These are phyloP conservation scores for Samsoniella hepiali DNA, from an alignment of 2,329 filamentous ascomycete genomes.

Conservation along the genomic window DNA sequence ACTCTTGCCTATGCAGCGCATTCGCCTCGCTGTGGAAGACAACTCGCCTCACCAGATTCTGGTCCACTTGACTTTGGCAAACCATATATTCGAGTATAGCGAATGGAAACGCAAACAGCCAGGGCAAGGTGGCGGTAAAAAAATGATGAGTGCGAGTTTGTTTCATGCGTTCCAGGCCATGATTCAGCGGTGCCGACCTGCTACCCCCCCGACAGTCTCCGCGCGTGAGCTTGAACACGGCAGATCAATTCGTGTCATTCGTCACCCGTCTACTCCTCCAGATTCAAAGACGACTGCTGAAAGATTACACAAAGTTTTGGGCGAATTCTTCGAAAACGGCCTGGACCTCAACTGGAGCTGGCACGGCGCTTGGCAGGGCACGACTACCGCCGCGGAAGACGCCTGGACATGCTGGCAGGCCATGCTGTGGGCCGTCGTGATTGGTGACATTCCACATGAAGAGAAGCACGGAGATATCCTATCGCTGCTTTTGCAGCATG, in stretches of 20 bases:
- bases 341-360: background rate
- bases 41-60: conserved; percentile 3
- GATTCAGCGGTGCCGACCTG: background rate
- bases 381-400: background rate
- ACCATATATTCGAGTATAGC: background rate
- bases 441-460: background rate
- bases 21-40: background rate
- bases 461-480: background rate
- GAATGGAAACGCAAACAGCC: background rate
- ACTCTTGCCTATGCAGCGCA: background rate
- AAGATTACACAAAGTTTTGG: background rate
- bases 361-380: background rate
- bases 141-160: background rate
- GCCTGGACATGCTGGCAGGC: conserved; percentile 6
- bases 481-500: background rate
- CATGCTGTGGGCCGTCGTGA: background rate
- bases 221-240: background rate
- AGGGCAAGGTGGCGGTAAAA: background rate
- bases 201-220: background rate
- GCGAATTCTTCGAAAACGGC: conserved; percentile 2
- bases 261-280: background rate
- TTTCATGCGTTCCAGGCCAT: background rate
- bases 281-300: background rate
- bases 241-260: background rate
- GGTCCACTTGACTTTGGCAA: background rate